Evolutionary conservation across 192 early-diverging fungal genomes (phyloP), one percentile per base, ranked within the genome.

Genomic region (Tieghemiomyces parasiticus): DNA sequence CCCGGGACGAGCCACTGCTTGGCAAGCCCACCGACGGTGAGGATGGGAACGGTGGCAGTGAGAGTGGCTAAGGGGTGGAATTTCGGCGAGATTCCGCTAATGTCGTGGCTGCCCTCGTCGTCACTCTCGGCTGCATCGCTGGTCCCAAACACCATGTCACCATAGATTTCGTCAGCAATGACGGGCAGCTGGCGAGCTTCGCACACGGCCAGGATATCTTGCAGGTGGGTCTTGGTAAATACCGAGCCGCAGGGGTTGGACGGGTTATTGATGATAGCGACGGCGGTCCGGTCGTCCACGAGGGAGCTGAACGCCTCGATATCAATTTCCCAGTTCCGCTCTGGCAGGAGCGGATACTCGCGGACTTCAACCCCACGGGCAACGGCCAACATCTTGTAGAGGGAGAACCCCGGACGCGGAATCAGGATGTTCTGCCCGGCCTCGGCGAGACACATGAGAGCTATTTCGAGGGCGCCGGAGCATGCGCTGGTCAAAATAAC

Each of bases 191-290:
- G 76, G 68, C 88, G 78, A 46, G 71, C 76, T 58, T 88, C 85
- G 38, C 84, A 86, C 6, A 94, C 73, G 3, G 63, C 67, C 46
- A 92, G 66, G 46, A 90, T 84, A 33, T 76, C 84, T 24, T 76
- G 62, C 35, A 94, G 72, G 54, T 92, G 90, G 26, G 77, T 63
- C 29, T 78, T 72, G 35, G 81, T 74, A 63, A 85, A 94, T 44
- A 89, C 87, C 31, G 90, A 92, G 3, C 91, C 91, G 61, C 91
- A 94, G 1, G 91, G 91, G 68, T 94, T 94, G 42, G 87, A 89
- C 32, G 91, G 90, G 71, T 91, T 93, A 77, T 91, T 92, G 72
- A 92, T 83, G 35, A 92, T 62, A 44, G 92, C 83, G 25, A 80
- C 82, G 0, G 80, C 78, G 4, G 91, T 94, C 35, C 87, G 81